Conservation (phyloP, 225 moss, liverwort and hornwort species). For the Antitrichia curtipendula region DNA sequence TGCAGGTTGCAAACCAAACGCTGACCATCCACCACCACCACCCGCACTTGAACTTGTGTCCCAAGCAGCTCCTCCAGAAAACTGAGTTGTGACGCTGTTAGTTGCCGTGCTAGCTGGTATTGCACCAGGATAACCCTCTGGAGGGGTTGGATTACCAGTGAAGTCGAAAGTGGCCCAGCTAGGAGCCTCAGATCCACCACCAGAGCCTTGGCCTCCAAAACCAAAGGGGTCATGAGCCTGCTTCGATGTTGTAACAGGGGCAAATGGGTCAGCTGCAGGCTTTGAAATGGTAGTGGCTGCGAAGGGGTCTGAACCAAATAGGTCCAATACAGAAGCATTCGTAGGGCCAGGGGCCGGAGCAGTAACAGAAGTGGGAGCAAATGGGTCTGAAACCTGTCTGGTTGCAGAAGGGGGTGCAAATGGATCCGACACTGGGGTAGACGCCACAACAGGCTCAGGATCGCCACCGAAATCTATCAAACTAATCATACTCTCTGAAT, state of each 20-base stretch:
- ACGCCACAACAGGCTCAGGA: slow-evolving; percentile 33
- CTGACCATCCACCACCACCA: slow-evolving; percentile 25
- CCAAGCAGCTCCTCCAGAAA: slow-evolving; percentile 15
- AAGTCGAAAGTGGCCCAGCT: slow-evolving; percentile 40
- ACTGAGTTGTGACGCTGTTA: neutral
- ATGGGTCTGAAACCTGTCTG: slow-evolving; percentile 2
- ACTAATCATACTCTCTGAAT: slow-evolving; percentile 58
- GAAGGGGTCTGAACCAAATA: slow-evolving; percentile 25
- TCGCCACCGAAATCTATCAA: slow-evolving; percentile 84
- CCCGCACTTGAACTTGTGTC: neutral
- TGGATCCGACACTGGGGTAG: slow-evolving; percentile 7
- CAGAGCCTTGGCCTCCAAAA: slow-evolving; percentile 9
- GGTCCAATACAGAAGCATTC: slow-evolving; percentile 2
- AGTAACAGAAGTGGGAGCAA: neutral
- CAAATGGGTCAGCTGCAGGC: slow-evolving; percentile 17
- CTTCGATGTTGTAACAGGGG: neutral
- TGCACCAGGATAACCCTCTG: slow-evolving; percentile 21
- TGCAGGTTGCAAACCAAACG: slow-evolving; percentile 12
- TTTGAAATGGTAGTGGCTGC: neutral
- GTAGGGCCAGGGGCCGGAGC: neutral
- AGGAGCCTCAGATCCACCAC: neutral
- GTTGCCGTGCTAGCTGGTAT: neutral
- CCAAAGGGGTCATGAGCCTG: slow-evolving; percentile 24
- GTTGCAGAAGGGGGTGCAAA: slow-evolving; percentile 4
- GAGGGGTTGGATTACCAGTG: slow-evolving; percentile 11